These are phyloP conservation scores for Trypanosomatidae sp. DNA, from an alignment of 208 protist genomes.

Conservation along the genomic window DNA sequence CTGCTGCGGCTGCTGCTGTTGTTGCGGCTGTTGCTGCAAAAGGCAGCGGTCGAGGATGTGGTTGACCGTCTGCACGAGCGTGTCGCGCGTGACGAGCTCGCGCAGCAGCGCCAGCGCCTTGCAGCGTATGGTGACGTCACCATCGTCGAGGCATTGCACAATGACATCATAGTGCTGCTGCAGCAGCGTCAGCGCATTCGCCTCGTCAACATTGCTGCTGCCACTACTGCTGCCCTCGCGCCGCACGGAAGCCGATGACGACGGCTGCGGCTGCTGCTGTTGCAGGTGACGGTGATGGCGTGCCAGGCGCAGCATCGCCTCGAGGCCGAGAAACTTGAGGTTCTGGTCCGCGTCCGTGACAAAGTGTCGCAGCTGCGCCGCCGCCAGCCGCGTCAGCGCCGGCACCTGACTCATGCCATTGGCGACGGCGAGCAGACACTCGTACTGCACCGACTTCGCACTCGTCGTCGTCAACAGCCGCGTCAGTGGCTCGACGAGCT, in stretches of 20 bases:
- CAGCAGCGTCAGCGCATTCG: slow-evolving; percentile 88
- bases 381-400: slow-evolving; percentile 81
- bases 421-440: slow-evolving; percentile 93
- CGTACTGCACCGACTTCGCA: slow-evolving; percentile 95
- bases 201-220: too few species aligned
- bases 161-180: slow-evolving; percentile 86
- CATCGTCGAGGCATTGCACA: slow-evolving; percentile 90
- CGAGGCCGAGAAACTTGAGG: slow-evolving; percentile 97
- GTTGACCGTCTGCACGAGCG: slow-evolving; percentile 70
- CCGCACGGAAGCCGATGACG: too few species aligned
- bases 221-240: too few species aligned
- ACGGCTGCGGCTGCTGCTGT: too few species aligned
- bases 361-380: slow-evolving; percentile 90
- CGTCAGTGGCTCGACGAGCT: slow-evolving; percentile 94
- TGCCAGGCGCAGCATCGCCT: slow-evolving; percentile 89
- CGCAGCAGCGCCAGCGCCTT: slow-evolving; percentile 90
- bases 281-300: too few species aligned
- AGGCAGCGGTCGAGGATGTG: slow-evolving; percentile 48
- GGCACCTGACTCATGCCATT: slow-evolving; percentile 77
- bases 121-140: slow-evolving; percentile 93
- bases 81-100: slow-evolving; percentile 89
- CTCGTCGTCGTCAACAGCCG: slow-evolving; percentile 93
- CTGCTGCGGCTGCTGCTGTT: too few species aligned
- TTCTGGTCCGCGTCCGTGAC: slow-evolving; percentile 97
- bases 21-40: not conserved